phyloP scores from a whole-genome alignment of 495 filamentous ascomycete species.

The Glarea lozoyensis region DNA sequence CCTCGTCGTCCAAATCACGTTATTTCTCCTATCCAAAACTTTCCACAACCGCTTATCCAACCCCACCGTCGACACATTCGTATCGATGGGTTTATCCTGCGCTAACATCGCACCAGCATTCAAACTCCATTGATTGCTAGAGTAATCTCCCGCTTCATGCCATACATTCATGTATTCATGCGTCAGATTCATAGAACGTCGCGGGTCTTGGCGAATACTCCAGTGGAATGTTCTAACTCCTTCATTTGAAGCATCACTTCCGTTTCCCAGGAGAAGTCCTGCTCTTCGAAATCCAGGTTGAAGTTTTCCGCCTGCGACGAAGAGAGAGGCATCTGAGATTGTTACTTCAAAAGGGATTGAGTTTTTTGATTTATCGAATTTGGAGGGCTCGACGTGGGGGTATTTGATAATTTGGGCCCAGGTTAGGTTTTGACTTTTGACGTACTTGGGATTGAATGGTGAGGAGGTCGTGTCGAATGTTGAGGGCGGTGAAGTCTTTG shows the following conservation, averaged over 20 bases:
- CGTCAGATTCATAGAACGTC: conserved; percentile 39
- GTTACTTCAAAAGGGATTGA: conserved; percentile 38
- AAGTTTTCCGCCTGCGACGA: conserved; percentile 26
- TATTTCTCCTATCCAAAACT: conserved; percentile 36
- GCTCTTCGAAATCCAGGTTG: conserved; percentile 49
- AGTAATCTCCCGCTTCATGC: conserved; percentile 46
- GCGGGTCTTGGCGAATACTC: conserved; percentile 37
- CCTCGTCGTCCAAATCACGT: conserved; percentile 36
- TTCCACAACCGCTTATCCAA: conserved; percentile 24
- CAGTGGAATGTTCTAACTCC: conserved; percentile 48
- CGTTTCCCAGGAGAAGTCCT: conserved; percentile 44
- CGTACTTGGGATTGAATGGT: conserved; percentile 26
- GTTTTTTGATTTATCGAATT: conserved; percentile 29
- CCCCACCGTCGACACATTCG: conserved; percentile 22
- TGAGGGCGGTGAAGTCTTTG: neutral
- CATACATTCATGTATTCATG: conserved; percentile 51
- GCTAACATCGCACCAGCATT: conserved; percentile 35
- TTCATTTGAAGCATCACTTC: conserved; percentile 29
- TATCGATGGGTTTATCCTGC: conserved; percentile 9
- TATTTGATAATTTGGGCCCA: conserved; percentile 38
- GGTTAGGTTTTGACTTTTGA: conserved; percentile 33
- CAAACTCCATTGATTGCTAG: conserved; percentile 47
- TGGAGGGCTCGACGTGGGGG: conserved; percentile 25
- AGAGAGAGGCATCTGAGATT: conserved; percentile 43
- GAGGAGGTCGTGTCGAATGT: conserved; percentile 14